Conservation (phyloP, 306 rosid genomes). For the Dalbergia cochinchinensis region DNA sequence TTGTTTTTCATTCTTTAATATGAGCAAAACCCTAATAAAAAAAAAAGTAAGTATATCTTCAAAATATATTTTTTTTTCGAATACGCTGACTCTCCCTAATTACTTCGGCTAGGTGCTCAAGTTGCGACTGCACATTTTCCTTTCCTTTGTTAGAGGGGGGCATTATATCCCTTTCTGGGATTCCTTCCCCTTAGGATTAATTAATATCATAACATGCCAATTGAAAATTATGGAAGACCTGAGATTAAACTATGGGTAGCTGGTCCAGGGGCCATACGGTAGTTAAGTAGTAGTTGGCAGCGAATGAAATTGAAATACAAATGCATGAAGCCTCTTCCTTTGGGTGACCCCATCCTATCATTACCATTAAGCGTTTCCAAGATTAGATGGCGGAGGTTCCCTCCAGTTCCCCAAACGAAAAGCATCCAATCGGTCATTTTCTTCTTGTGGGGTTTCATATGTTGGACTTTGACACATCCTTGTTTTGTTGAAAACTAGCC, state of each 20-base stretch:
- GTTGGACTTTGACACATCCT: slow-evolving; percentile 6
- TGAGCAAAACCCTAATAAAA: too few relatives aligned
- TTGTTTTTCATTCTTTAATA: too few relatives aligned
- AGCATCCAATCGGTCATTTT: slow-evolving; percentile 35
- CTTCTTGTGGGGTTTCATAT: slow-evolving; percentile 21
- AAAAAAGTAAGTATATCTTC: too few relatives aligned
- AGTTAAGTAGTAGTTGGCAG: slow-evolving; percentile 17
- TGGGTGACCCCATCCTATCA: slow-evolving; percentile 21
- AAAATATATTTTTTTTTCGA: too few relatives aligned
- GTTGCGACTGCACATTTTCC: background rate
- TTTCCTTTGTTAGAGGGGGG: background rate
- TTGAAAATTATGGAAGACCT: background rate
- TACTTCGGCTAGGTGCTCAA: background rate
- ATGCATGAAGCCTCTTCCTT: background rate
- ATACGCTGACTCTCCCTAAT: too few relatives aligned
- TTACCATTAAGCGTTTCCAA: slow-evolving; percentile 24
- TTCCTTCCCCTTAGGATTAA: background rate
- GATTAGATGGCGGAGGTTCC: slow-evolving; percentile 12
- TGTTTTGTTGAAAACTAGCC: slow-evolving; percentile 5
- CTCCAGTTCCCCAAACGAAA: slow-evolving; percentile 31
- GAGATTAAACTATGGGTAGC: background rate
- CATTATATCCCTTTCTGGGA: background rate
- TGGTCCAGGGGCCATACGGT: slow-evolving; percentile 24
- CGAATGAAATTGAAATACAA: slow-evolving; percentile 9
- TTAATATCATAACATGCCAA: too few relatives aligned